phyloP scores from a whole-genome alignment of 2,329 filamentous ascomycete species.

The Fragosphaeria purpurea region DNA sequence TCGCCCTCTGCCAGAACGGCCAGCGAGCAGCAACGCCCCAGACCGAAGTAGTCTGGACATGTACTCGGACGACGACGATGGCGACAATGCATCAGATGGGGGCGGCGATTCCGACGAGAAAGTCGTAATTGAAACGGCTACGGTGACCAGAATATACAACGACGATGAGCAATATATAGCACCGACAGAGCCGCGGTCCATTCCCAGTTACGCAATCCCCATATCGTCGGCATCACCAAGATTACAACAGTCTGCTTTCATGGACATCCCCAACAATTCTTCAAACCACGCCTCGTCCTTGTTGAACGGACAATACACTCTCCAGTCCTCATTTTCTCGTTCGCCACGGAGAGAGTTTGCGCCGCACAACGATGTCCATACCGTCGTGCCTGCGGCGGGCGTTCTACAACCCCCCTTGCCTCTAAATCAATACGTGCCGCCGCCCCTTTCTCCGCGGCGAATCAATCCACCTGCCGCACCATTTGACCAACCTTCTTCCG shows the following conservation, averaged over 20 bases:
- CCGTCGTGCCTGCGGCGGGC: background rate
- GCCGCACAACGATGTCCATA: slow-evolving; percentile 17
- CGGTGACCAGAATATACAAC: slow-evolving; percentile 40
- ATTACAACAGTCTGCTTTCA: slow-evolving; percentile 17
- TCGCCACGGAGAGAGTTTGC: slow-evolving; percentile 33
- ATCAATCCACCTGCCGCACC: background rate
- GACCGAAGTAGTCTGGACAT: slow-evolving; percentile 15
- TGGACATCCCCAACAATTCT: slow-evolving; percentile 15
- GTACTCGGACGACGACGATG: slow-evolving; percentile 18
- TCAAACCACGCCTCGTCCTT: slow-evolving; percentile 20
- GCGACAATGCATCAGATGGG: background rate
- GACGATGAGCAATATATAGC: slow-evolving; percentile 17
- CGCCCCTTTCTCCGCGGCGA: slow-evolving; percentile 58
- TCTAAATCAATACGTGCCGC: slow-evolving; percentile 54
- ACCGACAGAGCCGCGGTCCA: slow-evolving; percentile 13
- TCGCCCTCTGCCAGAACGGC: slow-evolving; percentile 67
- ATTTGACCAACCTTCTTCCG: background rate
- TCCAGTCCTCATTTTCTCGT: slow-evolving; percentile 45
- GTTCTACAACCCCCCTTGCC: slow-evolving; percentile 34
- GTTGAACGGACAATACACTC: slow-evolving; percentile 24
- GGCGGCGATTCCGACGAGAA: slow-evolving; percentile 18
- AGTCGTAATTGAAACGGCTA: slow-evolving; percentile 41
- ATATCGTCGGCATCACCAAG: slow-evolving; percentile 14
- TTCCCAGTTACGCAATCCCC: slow-evolving; percentile 18
- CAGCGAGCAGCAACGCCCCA: slow-evolving; percentile 39